A percentile compares a stretch with the other conserved stretches of the same genome.
Conservation (phyloP, 768 basidiomycete genomes). For the Phylloporus arenicola region DNA sequence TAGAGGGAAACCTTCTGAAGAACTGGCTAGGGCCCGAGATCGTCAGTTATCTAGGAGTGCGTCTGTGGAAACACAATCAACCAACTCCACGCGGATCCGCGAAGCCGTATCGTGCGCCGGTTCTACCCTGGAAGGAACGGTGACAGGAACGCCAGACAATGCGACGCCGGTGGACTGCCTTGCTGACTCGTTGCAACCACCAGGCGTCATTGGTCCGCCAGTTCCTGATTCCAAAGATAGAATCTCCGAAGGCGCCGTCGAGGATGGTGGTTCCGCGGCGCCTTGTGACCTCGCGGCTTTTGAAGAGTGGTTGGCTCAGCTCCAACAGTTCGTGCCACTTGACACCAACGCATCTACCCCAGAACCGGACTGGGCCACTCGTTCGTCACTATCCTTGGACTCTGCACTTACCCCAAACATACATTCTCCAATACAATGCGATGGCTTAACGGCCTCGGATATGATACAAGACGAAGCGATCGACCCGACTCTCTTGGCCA, state of each 20-base stretch:
- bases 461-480: slow-evolving; percentile 22
- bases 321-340: slow-evolving; percentile 41
- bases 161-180: slow-evolving; percentile 10
- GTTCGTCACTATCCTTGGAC: background rate
- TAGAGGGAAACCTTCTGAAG: background rate
- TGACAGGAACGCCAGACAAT: background rate
- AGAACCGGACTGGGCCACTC: slow-evolving; percentile 8
- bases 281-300: slow-evolving; percentile 37
- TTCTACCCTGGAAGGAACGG: background rate
- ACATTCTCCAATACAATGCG: background rate
- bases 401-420: background rate
- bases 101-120: background rate
- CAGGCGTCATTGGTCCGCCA: slow-evolving; percentile 1
- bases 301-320: slow-evolving; percentile 48
- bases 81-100: background rate
- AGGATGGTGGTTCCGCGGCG: slow-evolving; percentile 1
- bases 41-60: slow-evolving; percentile 29
- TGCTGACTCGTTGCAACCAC: slow-evolving; percentile 35
- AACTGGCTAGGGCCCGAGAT: slow-evolving; percentile 32
- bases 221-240: slow-evolving; percentile 5
- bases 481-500: slow-evolving; percentile 30
- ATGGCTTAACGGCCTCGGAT: background rate
- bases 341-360: slow-evolving; percentile 5
- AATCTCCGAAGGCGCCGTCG: slow-evolving; percentile 6
- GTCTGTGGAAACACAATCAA: slow-evolving; percentile 14